Base-by-base conservation (phyloP, 768 basidiomycete species). In the Daedaleopsis sinensis region DNA sequence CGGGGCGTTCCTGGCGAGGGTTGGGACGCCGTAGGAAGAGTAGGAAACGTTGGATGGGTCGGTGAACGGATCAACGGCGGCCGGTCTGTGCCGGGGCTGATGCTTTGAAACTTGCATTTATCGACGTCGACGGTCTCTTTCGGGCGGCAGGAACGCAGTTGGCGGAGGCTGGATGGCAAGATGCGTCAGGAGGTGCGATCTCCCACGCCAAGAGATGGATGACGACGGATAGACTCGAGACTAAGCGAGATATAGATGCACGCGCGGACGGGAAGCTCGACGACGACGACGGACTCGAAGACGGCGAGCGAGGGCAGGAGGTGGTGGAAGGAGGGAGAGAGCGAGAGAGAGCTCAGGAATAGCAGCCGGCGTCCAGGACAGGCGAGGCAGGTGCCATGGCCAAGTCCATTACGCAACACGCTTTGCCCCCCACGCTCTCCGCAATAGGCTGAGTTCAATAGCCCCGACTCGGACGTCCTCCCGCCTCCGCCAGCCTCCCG, bases 1-100 rank as follows among this genome's bases (percentile, higher is more conserved):
- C n/a, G 66, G 68, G 37, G 68, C 67, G 70, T 70, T 68, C 54
- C 70, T 66, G 38, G 70, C 19, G 58, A 71, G 70, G 23, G 70
- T 71, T 35, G 70, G 70, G 44, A 71, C 67, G 52, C 70, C 70
- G 70, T 71, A 71, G 44, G 70, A 52, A 50, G 71, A 72, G 64
- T 72, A 70, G 65, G 71, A 69, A 57, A 65, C 52, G 63, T 69
- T 63, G 52, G 67, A 32, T 32, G 71, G 70, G 68, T 72, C 73
- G 61, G 60, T 65, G 68, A 73, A 74, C 53, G 73, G 72, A 65
- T 74, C 69, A 58, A 56, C 37, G 60, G 61, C 39, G 53, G 65
- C 59, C 38, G 69, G 65, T 65, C 69, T 68, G 65, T 68, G 69
- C 62, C 71, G 66, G 50, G 61, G 65, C 12, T 58, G 68, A 57